Evolutionary conservation across 805 yeast genomes (phyloP).

Genomic region (Yarrowia bubula): DNA sequence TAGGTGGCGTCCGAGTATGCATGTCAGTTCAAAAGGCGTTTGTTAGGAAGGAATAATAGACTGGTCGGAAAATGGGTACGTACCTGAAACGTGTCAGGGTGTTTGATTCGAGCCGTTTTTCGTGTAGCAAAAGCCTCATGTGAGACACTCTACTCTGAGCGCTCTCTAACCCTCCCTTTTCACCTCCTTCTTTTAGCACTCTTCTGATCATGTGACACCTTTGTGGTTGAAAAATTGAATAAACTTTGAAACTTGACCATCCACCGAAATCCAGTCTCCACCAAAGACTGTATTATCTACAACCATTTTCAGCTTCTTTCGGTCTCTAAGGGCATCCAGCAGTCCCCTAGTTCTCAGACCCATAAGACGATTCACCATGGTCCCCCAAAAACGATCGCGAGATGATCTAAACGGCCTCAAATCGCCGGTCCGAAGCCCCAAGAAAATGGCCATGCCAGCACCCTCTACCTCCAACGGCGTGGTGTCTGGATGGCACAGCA

Average conservation of each 20-base stretch:
- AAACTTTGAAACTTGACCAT: slow-evolving; percentile 5
- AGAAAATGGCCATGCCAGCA: slow-evolving; percentile 21
- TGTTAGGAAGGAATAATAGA: neutral
- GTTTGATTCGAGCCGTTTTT: no score
- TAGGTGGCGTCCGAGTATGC: neutral
- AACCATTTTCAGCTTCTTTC: slow-evolving; percentile 24
- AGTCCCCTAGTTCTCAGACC: slow-evolving; percentile 20
- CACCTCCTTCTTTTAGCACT: neutral
- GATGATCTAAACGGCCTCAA: slow-evolving; percentile 22
- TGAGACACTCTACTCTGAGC: no score
- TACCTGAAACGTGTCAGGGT: no score
- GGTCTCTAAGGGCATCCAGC: slow-evolving; percentile 21
- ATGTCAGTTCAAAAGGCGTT: neutral
- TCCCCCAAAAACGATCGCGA: slow-evolving; percentile 22
- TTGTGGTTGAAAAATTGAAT: slow-evolving; percentile 24
- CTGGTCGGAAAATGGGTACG: neutral
- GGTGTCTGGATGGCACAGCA: slow-evolving; percentile 64
- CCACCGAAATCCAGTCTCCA: slow-evolving; percentile 14
- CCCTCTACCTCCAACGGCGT: slow-evolving; percentile 30
- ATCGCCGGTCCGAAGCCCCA: slow-evolving; percentile 22
- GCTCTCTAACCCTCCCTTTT: neutral
- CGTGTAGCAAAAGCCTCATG: no score
- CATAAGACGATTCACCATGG: slow-evolving; percentile 25
- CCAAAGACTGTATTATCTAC: slow-evolving; percentile 7
- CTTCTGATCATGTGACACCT: slow-evolving; percentile 24